These are phyloP conservation scores for Bipolaris bicolor DNA, from an alignment of 2,329 filamentous ascomycete species.

Conservation along the genomic window DNA sequence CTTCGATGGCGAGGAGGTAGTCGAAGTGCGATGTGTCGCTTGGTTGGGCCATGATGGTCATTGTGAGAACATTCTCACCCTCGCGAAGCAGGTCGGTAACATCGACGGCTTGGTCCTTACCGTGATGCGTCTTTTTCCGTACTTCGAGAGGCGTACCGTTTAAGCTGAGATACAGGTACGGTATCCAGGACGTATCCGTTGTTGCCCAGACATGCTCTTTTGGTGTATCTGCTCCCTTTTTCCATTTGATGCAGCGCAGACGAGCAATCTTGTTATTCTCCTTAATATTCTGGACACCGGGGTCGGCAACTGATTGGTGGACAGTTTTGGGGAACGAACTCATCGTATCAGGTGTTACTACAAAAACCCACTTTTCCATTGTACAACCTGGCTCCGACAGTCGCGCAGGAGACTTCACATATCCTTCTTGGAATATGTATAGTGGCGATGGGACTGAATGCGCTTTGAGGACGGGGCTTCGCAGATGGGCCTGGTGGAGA, in stretches of 20 bases:
- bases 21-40: conserved; percentile 47
- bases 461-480: conserved; percentile 57
- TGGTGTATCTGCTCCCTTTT: conserved; percentile 24
- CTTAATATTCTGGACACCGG: conserved; percentile 44
- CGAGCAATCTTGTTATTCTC: conserved; percentile 68
- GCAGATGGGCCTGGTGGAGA: conserved; percentile 66
- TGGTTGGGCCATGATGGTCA: conserved; percentile 48
- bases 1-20: conserved; percentile 74
- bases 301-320: conserved; percentile 31
- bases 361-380: conserved; percentile 57
- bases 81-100: conserved; percentile 65
- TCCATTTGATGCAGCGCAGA: conserved; percentile 67
- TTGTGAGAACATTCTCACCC: conserved; percentile 67
- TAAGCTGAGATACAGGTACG: conserved; percentile 70
- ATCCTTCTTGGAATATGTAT: conserved; percentile 65
- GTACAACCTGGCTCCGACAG: conserved; percentile 40
- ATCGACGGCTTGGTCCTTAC: conserved; percentile 77
- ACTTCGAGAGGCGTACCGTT: conserved; percentile 64
- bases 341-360: conserved; percentile 49
- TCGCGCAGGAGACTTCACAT: conserved; percentile 57
- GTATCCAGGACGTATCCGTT: conserved; percentile 70
- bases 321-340: conserved; percentile 47
- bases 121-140: conserved; percentile 73
- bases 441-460: conserved; percentile 32
- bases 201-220: conserved; percentile 65